phyloP scores from a whole-genome alignment of 1,139 yeast genomes.

The Tardiomyces digboiensis region DNA sequence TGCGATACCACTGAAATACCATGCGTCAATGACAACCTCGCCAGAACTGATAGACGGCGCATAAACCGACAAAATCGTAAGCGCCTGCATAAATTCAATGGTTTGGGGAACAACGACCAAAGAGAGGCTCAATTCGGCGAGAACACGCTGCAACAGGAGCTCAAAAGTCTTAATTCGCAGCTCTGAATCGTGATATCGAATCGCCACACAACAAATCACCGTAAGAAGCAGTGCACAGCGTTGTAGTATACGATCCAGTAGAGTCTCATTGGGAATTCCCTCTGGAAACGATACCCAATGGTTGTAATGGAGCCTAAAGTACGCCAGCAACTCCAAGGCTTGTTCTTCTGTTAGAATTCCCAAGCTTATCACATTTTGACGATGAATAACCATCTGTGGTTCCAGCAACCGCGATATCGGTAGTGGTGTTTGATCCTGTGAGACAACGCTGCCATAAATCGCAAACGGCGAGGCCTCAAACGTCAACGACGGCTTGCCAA shows the following conservation, averaged over 20 bases:
- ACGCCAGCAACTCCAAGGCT: conserved; percentile 41
- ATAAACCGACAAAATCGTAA: conserved; percentile 53
- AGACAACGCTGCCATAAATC: conserved; percentile 32
- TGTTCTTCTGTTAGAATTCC: conserved; percentile 44
- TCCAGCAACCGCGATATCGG: conserved; percentile 36
- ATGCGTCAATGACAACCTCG: conserved; percentile 43
- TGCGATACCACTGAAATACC: conserved; percentile 53
- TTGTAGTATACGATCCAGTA: conserved; percentile 42
- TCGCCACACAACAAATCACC: conserved; percentile 52
- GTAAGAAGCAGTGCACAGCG: conserved; percentile 57
- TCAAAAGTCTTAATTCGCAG: conserved; percentile 30
- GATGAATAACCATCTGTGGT: conserved; percentile 24
- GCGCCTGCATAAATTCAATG: conserved; percentile 56
- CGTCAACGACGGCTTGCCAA: conserved; percentile 35
- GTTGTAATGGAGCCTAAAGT: conserved; percentile 60
- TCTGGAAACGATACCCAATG: conserved; percentile 73
- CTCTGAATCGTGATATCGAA: conserved; percentile 39
- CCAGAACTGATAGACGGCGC: conserved; percentile 49
- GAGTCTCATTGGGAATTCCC: conserved; percentile 36
- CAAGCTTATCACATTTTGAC: conserved; percentile 37
- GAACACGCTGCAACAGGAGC: conserved; percentile 26
- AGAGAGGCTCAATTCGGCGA: conserved; percentile 38
- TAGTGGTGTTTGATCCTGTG: conserved; percentile 29
- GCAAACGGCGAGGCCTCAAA: conserved; percentile 43
- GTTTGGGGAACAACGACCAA: conserved; percentile 34